Base-by-base conservation (phyloP, 495 filamentous ascomycete genomes). In the Physcia stellaris region DNA sequence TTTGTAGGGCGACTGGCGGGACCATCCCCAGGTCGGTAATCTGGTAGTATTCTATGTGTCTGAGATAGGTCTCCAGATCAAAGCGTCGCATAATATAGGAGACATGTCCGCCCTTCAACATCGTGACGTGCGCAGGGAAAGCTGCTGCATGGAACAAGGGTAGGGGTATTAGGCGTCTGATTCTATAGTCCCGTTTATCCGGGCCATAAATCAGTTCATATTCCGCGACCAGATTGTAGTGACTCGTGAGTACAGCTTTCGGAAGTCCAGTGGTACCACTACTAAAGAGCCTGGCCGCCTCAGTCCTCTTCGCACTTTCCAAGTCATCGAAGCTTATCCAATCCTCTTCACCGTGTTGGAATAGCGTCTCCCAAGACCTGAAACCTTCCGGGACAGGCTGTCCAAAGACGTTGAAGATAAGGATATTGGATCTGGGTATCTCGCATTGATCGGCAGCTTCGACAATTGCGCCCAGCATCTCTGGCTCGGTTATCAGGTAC, bases 61-160 rank as follows among this genome's bases (percentile, higher is more conserved):
- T 40, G 6, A 80, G 59, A 36, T 68, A 78, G 0, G 43, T 42
- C 21, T 67, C 49, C 4, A 75, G 50, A 6, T 77, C 68, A 49
- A 77, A 80, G 3, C 73, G 64, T 12, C 64, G 64, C 63, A 81
- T 73, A 38, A 80, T 57, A 46, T 73, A 77, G 2, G 59, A 62
- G 16, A 50, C 35, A 7, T 61, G 43, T 0, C 73, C 68, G 32
- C 66, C 60, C 39, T 66, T 64, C 20, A 60, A 56, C 13, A 59
- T 51, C 2, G 71, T 67, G 12, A 64, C 66, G n/a, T n/a, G n/a
- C n/a, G n/a, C n/a, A n/a, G n/a, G n/a, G n/a, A n/a, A n/a, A 12
- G 63, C 61, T 11, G 66, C 65, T 22, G 70, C 66, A 55, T 81
- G 77, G 49, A 80, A 82, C 36, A 79, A 55, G 1, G 77, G 77